A percentile compares a stretch with the other conserved stretches of the same genome.
Evolutionary conservation across 805 yeast species (phyloP).

Genomic region (Phaffomyces antillensis): DNA sequence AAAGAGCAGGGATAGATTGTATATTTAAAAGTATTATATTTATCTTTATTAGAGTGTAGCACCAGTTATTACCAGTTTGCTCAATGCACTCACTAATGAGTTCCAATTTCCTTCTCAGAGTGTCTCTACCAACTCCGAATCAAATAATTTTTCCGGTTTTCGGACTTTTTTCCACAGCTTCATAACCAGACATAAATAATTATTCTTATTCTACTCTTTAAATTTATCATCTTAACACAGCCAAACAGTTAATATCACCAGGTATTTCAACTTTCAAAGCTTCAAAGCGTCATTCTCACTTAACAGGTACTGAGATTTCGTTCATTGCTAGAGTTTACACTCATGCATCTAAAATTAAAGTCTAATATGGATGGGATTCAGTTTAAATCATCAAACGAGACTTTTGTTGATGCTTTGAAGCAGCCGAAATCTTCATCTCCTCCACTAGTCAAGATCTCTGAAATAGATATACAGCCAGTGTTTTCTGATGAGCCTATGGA

Average conservation of each 20-base stretch:
- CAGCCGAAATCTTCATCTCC: conserved; percentile 9
- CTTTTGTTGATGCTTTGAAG: conserved; percentile 2
- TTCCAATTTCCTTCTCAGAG: too few relatives aligned
- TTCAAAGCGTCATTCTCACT: not conserved
- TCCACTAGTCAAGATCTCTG: conserved; percentile 4
- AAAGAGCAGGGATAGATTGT: not conserved
- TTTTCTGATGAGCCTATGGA: not conserved
- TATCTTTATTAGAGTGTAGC: not conserved
- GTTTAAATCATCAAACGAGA: conserved; percentile 1
- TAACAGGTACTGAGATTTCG: not conserved
- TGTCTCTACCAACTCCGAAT: too few relatives aligned
- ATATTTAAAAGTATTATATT: not conserved
- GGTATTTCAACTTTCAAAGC: not conserved
- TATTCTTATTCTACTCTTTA: too few relatives aligned
- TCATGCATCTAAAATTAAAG: not conserved
- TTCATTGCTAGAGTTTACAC: not conserved
- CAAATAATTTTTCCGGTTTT: not conserved
- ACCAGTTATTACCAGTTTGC: too few relatives aligned
- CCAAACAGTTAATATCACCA: too few relatives aligned
- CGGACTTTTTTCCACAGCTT: not conserved
- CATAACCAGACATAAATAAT: not conserved
- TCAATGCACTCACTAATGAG: too few relatives aligned
- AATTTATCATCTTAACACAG: too few relatives aligned
- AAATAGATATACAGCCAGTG: conserved; percentile 7
- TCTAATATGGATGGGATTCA: conserved; percentile 5